Evolutionary conservation across 1,284 basidiomycete genomes (phyloP), one percentile per base, ranked within the genome.

Genomic region (Calocybe gambosa): DNA sequence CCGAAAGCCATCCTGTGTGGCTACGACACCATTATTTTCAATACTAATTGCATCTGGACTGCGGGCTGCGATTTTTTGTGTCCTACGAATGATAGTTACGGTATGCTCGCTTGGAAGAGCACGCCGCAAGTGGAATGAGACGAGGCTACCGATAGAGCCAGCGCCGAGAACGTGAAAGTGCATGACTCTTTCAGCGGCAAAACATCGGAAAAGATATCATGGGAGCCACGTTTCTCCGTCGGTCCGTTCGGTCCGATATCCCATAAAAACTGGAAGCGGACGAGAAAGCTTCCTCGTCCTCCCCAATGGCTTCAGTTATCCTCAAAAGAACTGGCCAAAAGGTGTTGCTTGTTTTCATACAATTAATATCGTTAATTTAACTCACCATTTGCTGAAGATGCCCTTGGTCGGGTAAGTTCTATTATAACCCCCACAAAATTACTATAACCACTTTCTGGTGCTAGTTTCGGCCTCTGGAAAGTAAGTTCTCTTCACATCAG

Each of bases 141-240:
- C 55, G 50, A 95, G 79, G 21, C 81, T 80, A 50, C 93, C 93
- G 54, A 94, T 77, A 42, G 90, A 74, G 45, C 90, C 89, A 51
- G 90, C 66, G 57, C 89, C 85, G 51, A 88, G 73, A 54, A 87
- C 62, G 69, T 88, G 83, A 60, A 85, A 76, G 55, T 75, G 81
- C 86, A 89, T 89, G 52, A 45, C 46, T 51, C 48, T 39, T 48
- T 15, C 39, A 21, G n/a, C 13, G 29, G 19, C 39, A 39, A 13
- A 28, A 25, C 21, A 25, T 6, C 20, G 5, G 33, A 26, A 26
- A 26, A 26, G 25, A 26, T 5, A 26, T 26, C 33, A 13, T 35
- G 33, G 13, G 5, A 35, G n/a, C n/a, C n/a, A 26, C 9, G 25
- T 26, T 26, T 26, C 25, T 26, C 25, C 25, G 25, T 26, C 25